A percentile compares a stretch with the other conserved stretches of the same genome.
Conservation (phyloP, 345 rosid genomes). For the Rhodamnia rubescens region DNA sequence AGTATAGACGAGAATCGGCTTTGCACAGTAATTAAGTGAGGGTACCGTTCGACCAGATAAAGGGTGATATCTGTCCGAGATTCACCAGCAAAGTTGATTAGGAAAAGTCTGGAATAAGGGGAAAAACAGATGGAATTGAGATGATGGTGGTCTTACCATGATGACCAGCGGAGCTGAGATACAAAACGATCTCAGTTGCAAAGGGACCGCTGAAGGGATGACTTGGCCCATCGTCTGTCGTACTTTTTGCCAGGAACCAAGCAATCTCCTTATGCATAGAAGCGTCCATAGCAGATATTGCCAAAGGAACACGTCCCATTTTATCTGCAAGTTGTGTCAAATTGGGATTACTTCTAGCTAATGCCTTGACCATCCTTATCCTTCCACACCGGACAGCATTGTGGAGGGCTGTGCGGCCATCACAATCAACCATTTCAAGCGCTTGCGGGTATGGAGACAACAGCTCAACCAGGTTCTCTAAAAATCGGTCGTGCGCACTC, state of each 20-base stretch:
- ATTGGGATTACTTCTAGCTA: not conserved
- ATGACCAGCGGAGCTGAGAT: not conserved
- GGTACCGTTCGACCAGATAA: no score
- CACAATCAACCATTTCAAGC: not conserved
- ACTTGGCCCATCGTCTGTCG: not conserved
- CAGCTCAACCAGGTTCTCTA: not conserved
- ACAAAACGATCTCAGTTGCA: rapidly evolving
- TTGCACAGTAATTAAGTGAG: no score
- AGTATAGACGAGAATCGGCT: no score
- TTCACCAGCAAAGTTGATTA: no score
- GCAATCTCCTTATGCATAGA: not conserved
- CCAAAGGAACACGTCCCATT: not conserved
- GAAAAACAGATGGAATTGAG: no score
- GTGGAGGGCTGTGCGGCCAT: not conserved
- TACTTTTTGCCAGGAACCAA: not conserved
- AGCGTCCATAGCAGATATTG: not conserved
- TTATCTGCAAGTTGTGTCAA: not conserved
- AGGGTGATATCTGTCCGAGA: no score
- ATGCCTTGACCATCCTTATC: not conserved
- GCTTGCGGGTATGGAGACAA: not conserved
- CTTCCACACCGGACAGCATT: not conserved
- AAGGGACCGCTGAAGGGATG: not conserved
- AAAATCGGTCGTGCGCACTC: not conserved
- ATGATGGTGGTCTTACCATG: not conserved
- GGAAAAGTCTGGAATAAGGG: not conserved